phyloP scores from a whole-genome alignment of 108 stramenopile genomes.

The Bacterosira constricta region DNA sequence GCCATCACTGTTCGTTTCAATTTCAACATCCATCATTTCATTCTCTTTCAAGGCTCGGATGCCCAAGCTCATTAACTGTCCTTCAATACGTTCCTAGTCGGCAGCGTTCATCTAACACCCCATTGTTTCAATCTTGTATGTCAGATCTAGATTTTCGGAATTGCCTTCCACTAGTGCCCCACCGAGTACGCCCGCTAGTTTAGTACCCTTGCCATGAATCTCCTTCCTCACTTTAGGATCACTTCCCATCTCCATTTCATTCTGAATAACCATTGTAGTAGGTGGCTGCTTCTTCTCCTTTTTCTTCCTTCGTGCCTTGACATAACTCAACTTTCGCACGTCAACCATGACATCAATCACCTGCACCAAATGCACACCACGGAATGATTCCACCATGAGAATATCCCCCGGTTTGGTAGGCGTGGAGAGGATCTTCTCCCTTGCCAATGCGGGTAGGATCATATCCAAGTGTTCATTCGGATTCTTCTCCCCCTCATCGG shows the following conservation, averaged over 20 bases:
- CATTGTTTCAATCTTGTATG: constrained; percentile 87
- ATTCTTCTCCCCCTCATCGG: constrained; percentile 20
- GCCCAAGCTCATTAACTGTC: constrained; percentile 87
- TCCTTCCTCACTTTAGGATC: neutral
- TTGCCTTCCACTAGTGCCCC: constrained; percentile 45
- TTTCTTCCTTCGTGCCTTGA: constrained; percentile 50
- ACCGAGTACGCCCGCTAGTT: constrained; percentile 42
- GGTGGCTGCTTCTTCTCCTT: constrained; percentile 7
- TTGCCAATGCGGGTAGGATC: constrained; percentile 50
- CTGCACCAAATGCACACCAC: constrained; percentile 85
- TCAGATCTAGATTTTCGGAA: constrained; percentile 37
- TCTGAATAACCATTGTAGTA: constrained; percentile 16
- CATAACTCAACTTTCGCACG: constrained; percentile 77
- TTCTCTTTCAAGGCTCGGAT: constrained; percentile 58
- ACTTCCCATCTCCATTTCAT: constrained; percentile 37
- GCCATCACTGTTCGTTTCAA: constrained; percentile 7
- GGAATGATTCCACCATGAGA: constrained; percentile 36
- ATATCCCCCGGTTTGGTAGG: constrained; percentile 64
- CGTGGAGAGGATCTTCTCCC: constrained; percentile 37
- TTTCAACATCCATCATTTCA: constrained; percentile 16
- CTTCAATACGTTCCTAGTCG: constrained; percentile 96
- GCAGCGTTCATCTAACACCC: constrained; percentile 99
- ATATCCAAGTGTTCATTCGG: constrained; percentile 74
- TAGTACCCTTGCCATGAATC: constrained; percentile 9
- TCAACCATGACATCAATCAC: constrained; percentile 89